Base-by-base conservation (phyloP, 306 rosid genomes). In the Begonia peltatifolia region DNA sequence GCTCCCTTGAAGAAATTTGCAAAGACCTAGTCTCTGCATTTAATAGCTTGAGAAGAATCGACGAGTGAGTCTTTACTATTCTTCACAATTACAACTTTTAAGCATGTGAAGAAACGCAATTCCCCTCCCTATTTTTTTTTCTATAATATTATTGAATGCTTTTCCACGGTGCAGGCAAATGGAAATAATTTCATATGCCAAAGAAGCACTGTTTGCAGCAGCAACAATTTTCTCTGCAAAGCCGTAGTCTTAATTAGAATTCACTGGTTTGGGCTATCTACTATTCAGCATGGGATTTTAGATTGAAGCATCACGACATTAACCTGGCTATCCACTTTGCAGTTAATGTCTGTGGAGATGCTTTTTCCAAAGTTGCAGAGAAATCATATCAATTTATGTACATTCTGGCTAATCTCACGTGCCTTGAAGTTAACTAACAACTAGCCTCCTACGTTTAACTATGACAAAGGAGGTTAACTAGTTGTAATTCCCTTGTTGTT, bases 121-220 rank as follows among this genome's bases (percentile, higher is more conserved):
- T 30, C 38, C 9, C 38, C 38, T 30, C 9, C 38, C 38, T 6
- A 7, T 30, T 30, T 30, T 4, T 30, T 30, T 30, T 30, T 30
- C 8, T 30, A 3, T 4, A 30, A 7, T 25, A 25, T 30, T 30
- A 22, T 23, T 13, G 47, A 48, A 54, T 11, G 17, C 56, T 10
- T 36, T 38, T 41, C 6, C 14, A 55, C 60, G 68, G 22, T 68
- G 66, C 56, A 87, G 96, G 83, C 51, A 50, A 15, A 61, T 79
- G 80, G 87, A 79, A 68, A 73, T 84, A 52, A 51, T 52, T 48
- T 58, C 84, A 2, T 46, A 65, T 12, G 92, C 78, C 10, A 87
- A 75, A 72, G 94, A 81, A 68, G 92, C 87, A 22, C 53, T 87
- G 3, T 84, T 81, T 68, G 60, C 76, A 12, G 96, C 96, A 9